Evolutionary conservation across 2,329 filamentous ascomycete genomes (phyloP).

Genomic region (Sordariomycetes sp.): DNA sequence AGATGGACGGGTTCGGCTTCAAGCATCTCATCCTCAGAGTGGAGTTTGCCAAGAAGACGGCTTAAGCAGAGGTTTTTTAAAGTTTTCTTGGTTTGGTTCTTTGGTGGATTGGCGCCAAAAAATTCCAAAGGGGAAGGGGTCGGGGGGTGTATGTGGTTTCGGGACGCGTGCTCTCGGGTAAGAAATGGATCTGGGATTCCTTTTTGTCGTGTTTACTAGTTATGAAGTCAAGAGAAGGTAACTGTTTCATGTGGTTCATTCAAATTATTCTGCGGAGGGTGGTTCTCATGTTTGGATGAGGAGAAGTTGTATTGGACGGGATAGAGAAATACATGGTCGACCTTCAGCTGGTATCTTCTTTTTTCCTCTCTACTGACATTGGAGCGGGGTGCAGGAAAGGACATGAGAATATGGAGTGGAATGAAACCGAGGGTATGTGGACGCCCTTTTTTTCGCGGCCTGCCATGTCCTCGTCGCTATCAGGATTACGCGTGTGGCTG

Average conservation of each 20-base stretch:
- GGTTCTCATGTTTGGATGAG: background rate
- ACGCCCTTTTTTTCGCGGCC: background rate
- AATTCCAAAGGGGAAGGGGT: background rate
- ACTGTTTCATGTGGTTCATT: background rate
- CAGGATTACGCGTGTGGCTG: background rate
- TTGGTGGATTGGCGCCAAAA: background rate
- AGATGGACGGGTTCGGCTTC: conserved; percentile 94
- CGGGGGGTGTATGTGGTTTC: background rate
- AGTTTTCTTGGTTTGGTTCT: background rate
- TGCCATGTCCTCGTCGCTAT: background rate
- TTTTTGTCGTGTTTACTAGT: background rate
- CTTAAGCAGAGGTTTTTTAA: background rate
- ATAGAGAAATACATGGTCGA: background rate
- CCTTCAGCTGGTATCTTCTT: too few species aligned
- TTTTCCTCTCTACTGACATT: too few species aligned
- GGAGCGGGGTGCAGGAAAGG: background rate
- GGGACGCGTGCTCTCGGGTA: background rate
- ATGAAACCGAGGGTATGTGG: background rate
- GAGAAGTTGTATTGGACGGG: background rate
- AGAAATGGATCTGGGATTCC: background rate
- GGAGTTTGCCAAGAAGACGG: conserved; percentile 63
- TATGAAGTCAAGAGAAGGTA: background rate
- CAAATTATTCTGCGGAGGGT: background rate
- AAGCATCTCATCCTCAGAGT: conserved; percentile 78
- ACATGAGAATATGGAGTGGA: background rate